Base-by-base conservation (phyloP, 352 stramenopile species). In the Pythium graminicola region DNA sequence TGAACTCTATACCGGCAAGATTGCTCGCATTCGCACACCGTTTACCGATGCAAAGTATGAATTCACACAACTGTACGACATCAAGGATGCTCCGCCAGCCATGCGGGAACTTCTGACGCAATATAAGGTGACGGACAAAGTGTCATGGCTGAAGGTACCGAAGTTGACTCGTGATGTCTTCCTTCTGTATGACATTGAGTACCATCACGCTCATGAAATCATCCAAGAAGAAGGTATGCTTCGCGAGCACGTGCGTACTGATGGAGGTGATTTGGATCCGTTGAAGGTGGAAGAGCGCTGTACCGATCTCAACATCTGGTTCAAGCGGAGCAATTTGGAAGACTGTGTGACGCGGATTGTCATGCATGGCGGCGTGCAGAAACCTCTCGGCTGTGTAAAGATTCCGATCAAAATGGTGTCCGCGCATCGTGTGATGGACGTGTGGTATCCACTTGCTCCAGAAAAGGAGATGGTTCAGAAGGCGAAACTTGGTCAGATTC, bases 391-490 rank as follows among this genome's bases (percentile, higher is more conserved):
- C 10, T 72, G 69, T 42, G 27, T 89, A 2, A 85, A 82, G 31
- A 81, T 87, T 33, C 78, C 73, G 4, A 65, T 85, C 28, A 82
- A 78, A 41, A 81, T 53, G 33, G 71, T 89, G 1, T 86, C 78
- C 3, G 57, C 72, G 0, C 73, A 85, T 51, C 78, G 78, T 6
- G 64, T 71, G 0, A 65, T 78, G 6, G 76, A 89, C 49, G 64
- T 66, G 17, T 89, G 78, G 78, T 86, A 81, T 26, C 64, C 69
- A 2, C 70, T 89, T 27, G 72, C 65, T 1, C 75, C 76, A 1
- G 78, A 82, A 14, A 77, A 70, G 19, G 73, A 85, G 3, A 89
- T 89, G 78, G 40, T 85, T 5, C 70, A 86, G 51, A 84, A 82
- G 42, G 64, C 61, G 1, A 62, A 79, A 23, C 66, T 86, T 4